phyloP scores from a whole-genome alignment of 768 basidiomycete genomes.

The Trametes villosa region DNA sequence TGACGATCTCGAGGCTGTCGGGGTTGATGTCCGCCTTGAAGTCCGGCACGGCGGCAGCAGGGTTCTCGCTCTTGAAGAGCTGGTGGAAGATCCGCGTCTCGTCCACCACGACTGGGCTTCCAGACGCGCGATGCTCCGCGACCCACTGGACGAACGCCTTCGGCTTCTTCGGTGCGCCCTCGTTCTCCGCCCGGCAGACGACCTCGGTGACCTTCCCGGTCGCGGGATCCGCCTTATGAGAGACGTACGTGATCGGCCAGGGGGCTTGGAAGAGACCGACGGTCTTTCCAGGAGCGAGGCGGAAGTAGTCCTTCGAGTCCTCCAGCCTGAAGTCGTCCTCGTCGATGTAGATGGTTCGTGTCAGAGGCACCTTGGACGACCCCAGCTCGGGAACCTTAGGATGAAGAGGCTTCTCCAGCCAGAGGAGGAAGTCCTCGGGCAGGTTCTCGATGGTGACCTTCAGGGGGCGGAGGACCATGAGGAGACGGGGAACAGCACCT shows the following conservation, averaged over 20 bases:
- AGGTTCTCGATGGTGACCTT: conserved; percentile 93
- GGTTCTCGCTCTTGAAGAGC: conserved; percentile 94
- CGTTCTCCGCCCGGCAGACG: conserved; percentile 75
- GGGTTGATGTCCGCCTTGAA: conserved; percentile 84
- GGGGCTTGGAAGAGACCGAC: conserved; percentile 96
- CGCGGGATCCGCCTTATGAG: conserved; percentile 74
- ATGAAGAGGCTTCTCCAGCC: conserved; percentile 90
- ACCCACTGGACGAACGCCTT: conserved; percentile 99
- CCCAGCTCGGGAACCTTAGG: conserved; percentile 93
- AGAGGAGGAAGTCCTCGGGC: conserved; percentile 78
- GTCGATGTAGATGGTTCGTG: conserved; percentile 90
- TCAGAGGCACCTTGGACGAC: conserved; percentile 79
- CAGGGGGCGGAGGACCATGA: conserved; percentile 90
- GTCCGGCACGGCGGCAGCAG: conserved; percentile 67
- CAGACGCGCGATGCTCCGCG: conserved; percentile 75
- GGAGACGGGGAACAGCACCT: conserved; percentile 80
- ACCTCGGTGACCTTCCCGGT: conserved; percentile 82
- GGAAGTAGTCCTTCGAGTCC: conserved; percentile 95
- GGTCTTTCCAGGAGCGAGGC: conserved; percentile 95
- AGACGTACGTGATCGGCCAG: conserved; percentile 90
- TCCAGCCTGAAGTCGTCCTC: conserved; percentile 89
- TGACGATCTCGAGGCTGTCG: conserved; percentile 77
- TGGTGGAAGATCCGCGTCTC: conserved; percentile 93
- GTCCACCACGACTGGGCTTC: conserved; percentile 82
- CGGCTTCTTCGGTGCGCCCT: conserved; percentile 68